phyloP scores from a whole-genome alignment of 805 yeast species.

The Kuraishia ogatae region DNA sequence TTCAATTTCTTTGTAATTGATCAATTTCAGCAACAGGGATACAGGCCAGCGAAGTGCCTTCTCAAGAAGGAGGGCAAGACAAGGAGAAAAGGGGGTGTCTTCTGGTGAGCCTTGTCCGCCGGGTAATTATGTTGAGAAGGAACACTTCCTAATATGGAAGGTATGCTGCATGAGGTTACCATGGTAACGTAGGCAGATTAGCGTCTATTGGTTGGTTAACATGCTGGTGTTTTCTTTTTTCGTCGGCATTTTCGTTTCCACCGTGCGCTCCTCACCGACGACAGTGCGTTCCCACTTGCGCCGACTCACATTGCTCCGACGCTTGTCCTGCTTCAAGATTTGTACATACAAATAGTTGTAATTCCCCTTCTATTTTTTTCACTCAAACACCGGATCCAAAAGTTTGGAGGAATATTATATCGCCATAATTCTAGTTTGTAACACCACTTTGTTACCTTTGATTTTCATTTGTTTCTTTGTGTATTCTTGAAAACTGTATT shows the following conservation, averaged over 20 bases:
- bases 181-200: not conserved
- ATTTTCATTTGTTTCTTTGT: not conserved
- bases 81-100: not conserved
- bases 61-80: not conserved
- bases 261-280: not conserved
- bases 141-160: not conserved
- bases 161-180: not conserved
- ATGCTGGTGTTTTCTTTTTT: not conserved
- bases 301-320: not conserved
- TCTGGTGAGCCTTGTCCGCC: not conserved
- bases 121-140: not conserved
- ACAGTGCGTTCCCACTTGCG: not conserved
- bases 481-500: not conserved
- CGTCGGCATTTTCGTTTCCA: not conserved
- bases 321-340: not conserved
- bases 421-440: not conserved
- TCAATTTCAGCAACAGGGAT: not conserved
- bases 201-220: not conserved
- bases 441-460: not conserved
- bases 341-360: not conserved
- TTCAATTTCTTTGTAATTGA: not conserved
- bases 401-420: no score
- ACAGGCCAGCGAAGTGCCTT: not conserved
- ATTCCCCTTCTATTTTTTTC: not conserved
- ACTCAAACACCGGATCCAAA: not conserved